Percentiles rank a stretch among this genome's conserved stretches.
Conservation (phyloP, 495 filamentous ascomycete genomes). For the Glonium stellatum region DNA sequence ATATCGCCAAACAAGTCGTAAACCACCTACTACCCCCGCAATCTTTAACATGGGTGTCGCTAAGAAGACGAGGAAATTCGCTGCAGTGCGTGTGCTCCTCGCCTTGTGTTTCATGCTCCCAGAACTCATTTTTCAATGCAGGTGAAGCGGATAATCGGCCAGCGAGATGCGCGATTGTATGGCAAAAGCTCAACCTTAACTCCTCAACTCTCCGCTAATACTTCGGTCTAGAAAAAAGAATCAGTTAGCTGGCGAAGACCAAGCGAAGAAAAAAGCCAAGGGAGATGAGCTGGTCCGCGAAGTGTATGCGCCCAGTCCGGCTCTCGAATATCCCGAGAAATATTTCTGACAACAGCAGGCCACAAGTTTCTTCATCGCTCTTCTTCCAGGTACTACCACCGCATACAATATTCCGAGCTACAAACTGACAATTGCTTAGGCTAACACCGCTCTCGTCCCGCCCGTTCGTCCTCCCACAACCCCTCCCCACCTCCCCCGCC, state of each 20-base stretch:
- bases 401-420: not conserved
- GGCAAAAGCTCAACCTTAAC: slow-evolving; percentile 11
- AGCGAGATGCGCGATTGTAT: slow-evolving; percentile 43
- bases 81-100: not conserved
- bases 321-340: slow-evolving; percentile 8
- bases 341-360: slow-evolving; percentile 10
- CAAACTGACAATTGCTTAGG: slow-evolving; percentile 58
- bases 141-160: slow-evolving; percentile 46
- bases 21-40: not conserved
- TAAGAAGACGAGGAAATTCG: slow-evolving; percentile 47
- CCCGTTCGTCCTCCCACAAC: slow-evolving; percentile 36
- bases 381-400: slow-evolving; percentile 32
- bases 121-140: not conserved
- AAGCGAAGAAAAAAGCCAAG: slow-evolving; percentile 49
- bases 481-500: not conserved
- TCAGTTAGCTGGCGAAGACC: slow-evolving; percentile 43
- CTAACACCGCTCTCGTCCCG: slow-evolving; percentile 83
- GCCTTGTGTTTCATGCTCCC: too few species aligned
- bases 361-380: slow-evolving; percentile 63
- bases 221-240: slow-evolving; percentile 42
- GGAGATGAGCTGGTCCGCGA: slow-evolving; percentile 55
- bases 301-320: slow-evolving; percentile 42
- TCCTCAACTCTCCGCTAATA: not conserved
- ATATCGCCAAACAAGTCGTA: slow-evolving; percentile 4
- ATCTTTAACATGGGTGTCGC: slow-evolving; percentile 37